Evolutionary conservation across 257 asterid genomes (phyloP).

Genomic region (Nicotiana benthamiana): DNA sequence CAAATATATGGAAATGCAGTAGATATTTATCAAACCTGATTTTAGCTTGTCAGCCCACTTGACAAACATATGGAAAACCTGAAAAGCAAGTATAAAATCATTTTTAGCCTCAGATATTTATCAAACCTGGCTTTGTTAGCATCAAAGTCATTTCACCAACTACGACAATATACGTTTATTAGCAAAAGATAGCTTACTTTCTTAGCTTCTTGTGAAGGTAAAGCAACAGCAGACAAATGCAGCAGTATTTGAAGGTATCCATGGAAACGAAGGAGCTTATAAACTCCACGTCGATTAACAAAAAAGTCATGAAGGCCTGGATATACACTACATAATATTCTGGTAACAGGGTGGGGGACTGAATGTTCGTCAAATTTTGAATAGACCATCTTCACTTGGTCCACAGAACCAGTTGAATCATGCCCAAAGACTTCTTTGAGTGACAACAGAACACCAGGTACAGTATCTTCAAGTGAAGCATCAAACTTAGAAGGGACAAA

Average conservation of each 20-base stretch:
- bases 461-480: constrained; percentile 43
- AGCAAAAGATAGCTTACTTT: constrained; percentile 37
- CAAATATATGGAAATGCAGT: constrained; percentile 55
- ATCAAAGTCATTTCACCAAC: background rate
- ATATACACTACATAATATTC: constrained; percentile 45
- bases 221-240: constrained; percentile 43
- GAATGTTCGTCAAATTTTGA: constrained; percentile 21
- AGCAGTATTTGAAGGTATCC: constrained; percentile 73
- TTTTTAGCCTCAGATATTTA: background rate
- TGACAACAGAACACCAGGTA: constrained; percentile 58
- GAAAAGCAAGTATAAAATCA: background rate
- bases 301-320: constrained; percentile 74
- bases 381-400: constrained; percentile 28
- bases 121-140: background rate
- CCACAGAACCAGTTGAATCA: constrained; percentile 46
- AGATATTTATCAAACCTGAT: no score
- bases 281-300: constrained; percentile 82
- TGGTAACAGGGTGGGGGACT: constrained; percentile 23
- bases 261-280: constrained; percentile 47
- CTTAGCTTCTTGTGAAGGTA: constrained; percentile 75
- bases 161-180: background rate
- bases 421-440: constrained; percentile 73
- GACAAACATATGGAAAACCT: constrained; percentile 67
- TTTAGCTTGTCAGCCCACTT: constrained; percentile 63
- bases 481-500: constrained; percentile 54